Evolutionary conservation across 352 stramenopile species (phyloP).

Genomic region (Hyphochytrium catenoides): DNA sequence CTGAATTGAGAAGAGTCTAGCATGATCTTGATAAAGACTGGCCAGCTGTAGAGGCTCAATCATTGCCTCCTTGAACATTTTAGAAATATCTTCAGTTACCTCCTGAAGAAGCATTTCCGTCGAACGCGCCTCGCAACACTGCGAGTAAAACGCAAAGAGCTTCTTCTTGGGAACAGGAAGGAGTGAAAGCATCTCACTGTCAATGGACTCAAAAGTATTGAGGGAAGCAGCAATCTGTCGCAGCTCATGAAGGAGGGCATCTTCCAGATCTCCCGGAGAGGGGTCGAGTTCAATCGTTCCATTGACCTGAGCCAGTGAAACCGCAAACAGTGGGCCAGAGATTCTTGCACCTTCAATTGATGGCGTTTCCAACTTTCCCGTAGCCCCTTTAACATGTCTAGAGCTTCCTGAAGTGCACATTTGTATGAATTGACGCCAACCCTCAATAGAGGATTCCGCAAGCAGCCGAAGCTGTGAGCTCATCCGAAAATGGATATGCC

Average conservation of each 20-base stretch:
- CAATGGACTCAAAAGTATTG: slow-evolving; percentile 49
- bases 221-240: slow-evolving; percentile 43
- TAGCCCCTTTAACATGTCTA: too few species aligned
- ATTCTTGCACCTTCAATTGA: too few species aligned
- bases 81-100: slow-evolving; percentile 25
- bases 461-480: slow-evolving; percentile 43
- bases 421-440: slow-evolving; percentile 26
- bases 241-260: slow-evolving; percentile 40
- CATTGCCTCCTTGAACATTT: slow-evolving; percentile 33
- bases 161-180: slow-evolving; percentile 32
- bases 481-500: slow-evolving; percentile 57
- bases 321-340: slow-evolving; percentile 49
- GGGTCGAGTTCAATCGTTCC: slow-evolving; percentile 27
- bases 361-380: too few species aligned
- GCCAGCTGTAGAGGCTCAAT: slow-evolving; percentile 28
- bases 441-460: slow-evolving; percentile 21
- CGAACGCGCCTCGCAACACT: not conserved
- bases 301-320: slow-evolving; percentile 26
- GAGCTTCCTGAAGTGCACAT: too few species aligned
- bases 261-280: slow-evolving; percentile 32
- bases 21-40: slow-evolving; percentile 40
- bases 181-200: slow-evolving; percentile 70
- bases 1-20: slow-evolving; percentile 55
- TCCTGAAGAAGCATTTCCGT: slow-evolving; percentile 10
- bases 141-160: slow-evolving; percentile 21